A percentile compares a stretch with the other conserved stretches of the same genome.
These are phyloP conservation scores for Trichocomaceae sp. DNA, from an alignment of 2,329 filamentous ascomycete genomes.

Conservation along the genomic window DNA sequence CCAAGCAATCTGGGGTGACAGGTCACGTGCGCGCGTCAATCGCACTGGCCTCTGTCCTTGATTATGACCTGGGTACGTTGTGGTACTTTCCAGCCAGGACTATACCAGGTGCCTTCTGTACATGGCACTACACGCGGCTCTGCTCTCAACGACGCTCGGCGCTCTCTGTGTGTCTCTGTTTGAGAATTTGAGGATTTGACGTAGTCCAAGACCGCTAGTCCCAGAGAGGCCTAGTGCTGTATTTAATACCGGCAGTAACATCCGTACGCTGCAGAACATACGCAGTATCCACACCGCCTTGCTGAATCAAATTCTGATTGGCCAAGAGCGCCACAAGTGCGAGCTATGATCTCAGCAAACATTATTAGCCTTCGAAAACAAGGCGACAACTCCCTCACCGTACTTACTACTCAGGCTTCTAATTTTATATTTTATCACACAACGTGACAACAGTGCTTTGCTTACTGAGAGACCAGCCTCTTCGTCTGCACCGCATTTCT, in stretches of 20 bases:
- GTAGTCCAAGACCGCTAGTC: neutral
- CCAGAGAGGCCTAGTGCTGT: neutral
- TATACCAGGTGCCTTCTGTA: neutral
- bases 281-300: neutral
- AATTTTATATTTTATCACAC: no score
- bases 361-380: conserved; percentile 1
- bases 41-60: neutral
- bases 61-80: neutral
- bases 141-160: neutral
- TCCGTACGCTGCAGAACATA: neutral
- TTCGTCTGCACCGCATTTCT: neutral
- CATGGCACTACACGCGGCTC: neutral
- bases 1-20: neutral
- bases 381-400: no score
- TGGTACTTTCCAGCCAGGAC: neutral
- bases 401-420: no score
- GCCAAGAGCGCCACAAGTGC: neutral
- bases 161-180: no score
- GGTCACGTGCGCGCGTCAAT: neutral
- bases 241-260: neutral
- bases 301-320: neutral
- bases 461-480: neutral
- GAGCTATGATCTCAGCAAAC: conserved; percentile 16
- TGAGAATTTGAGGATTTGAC: neutral
- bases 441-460: no score